Percentiles rank a stretch among this genome's conserved stretches.
phyloP scores from a whole-genome alignment of 345 rosid species.

The Firmiana major region DNA sequence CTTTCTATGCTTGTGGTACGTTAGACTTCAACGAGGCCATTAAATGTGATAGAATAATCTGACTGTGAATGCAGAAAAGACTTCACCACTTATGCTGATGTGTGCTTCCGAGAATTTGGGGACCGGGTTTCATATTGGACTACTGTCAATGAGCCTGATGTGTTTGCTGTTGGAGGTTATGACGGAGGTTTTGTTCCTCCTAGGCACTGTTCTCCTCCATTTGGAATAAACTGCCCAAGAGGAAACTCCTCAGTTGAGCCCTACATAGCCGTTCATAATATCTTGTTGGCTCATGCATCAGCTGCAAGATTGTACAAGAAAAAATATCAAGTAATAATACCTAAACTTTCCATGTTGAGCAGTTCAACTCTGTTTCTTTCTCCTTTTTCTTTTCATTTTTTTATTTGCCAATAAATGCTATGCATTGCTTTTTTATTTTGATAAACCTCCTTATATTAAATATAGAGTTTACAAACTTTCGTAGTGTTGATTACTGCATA shows the following conservation, averaged over 20 bases:
- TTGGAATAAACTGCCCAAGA: constrained; percentile 18
- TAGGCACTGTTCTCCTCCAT: constrained; percentile 37
- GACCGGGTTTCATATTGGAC: constrained; percentile 58
- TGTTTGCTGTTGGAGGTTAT: constrained; percentile 32
- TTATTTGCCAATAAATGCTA: background rate
- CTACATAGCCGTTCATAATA: constrained; percentile 54
- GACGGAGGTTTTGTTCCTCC: constrained; percentile 34
- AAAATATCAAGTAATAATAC: constrained; percentile 49
- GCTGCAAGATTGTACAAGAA: constrained; percentile 47
- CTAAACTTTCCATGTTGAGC: background rate
- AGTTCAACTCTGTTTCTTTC: background rate
- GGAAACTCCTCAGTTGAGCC: constrained; percentile 74
- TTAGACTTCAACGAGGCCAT: background rate
- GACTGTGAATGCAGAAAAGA: constrained; percentile 49
- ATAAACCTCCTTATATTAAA: no score
- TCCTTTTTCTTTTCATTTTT: no score
- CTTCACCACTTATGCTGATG: constrained; percentile 66
- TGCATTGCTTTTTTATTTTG: background rate
- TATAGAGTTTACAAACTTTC: background rate
- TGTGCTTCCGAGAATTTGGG: constrained; percentile 74
- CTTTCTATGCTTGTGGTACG: background rate
- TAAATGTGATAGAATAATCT: background rate
- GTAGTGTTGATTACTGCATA: background rate
- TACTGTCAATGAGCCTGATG: constrained; percentile 69
- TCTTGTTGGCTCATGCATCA: constrained; percentile 69